Evolutionary conservation across 2,329 filamentous ascomycete genomes (phyloP), one percentile per base, ranked within the genome.

Genomic region (Hypoxylon sp.): DNA sequence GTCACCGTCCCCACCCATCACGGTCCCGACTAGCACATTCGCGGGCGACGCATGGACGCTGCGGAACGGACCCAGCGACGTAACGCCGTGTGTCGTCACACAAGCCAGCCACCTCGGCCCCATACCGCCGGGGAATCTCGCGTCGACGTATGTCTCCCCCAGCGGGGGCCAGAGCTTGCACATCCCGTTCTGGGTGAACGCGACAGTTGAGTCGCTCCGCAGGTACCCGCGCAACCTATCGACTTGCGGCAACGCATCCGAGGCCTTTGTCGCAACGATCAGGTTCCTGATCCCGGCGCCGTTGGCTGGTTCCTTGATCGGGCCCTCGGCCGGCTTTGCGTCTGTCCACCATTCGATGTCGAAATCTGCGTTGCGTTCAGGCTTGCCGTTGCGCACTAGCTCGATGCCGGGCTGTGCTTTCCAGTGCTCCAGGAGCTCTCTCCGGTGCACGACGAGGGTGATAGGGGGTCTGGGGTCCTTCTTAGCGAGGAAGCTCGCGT

Each of bases 101-200:
- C 93, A 93, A 44, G 91, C 81, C 69, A 97, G 85, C 79, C 95
- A 97, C 68, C 87, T 88, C 2, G 95, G 95, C 6, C 78, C 77
- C 20, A 74, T 64, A 10, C 72, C 75, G 14, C 62, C 54, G 1
- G 77, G 72, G 61, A 82, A 87, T 17, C 85, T 80, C 59, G 80
- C 75, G 1, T 74, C 69, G 37, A 79, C 77, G 74, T 88, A 88
- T 1, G 76, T 65, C 3, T 73, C 71, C 2, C 86, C 85, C 55
- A 83, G 77, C 6, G 86, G 86, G 25, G 86, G 86, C 86, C 86
- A 89, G 14, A 88, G 78, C 71, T 83, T 85, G 33, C 92, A 94
- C 89, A 98, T 92, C 51, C 95, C 95, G 74, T 97, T 97, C 74
- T 98, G 95, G 25, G 93, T 82, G 74, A 98, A 92, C 11, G 91